phyloP scores from a whole-genome alignment of 2,329 filamentous ascomycete species.

The Magnaporthiopsis incrustans region DNA sequence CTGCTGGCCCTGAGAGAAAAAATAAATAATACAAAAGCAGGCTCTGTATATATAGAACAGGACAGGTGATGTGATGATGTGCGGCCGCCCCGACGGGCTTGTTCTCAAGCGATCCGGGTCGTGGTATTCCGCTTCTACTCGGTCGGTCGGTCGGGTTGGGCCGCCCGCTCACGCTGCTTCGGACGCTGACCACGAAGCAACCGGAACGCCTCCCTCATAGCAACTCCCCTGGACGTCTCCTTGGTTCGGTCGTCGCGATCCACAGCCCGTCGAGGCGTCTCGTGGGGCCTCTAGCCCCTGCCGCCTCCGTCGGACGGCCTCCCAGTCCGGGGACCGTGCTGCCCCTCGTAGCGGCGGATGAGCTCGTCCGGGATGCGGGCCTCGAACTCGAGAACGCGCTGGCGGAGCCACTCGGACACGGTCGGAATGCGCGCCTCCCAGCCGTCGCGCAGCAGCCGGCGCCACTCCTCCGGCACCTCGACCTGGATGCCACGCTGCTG shows the following conservation, averaged over 20 bases:
- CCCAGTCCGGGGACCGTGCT: constrained; percentile 1
- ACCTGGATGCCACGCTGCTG: constrained; percentile 8
- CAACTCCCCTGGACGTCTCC: no score
- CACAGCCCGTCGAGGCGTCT: no score
- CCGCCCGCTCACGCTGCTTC: neutral
- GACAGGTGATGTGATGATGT: no score
- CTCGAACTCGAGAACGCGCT: constrained; percentile 6
- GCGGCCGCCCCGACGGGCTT: no score
- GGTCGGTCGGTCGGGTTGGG: neutral
- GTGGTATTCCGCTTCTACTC: neutral
- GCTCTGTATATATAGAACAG: no score
- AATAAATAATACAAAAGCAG: no score
- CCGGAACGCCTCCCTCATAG: no score
- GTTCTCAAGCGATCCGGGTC: no score
- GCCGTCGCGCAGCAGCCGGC: constrained; percentile 6
- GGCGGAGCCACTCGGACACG: constrained; percentile 6
- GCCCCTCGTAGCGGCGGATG: neutral
- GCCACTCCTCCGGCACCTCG: constrained; percentile 6
- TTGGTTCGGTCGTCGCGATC: no score
- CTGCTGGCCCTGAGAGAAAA: no score
- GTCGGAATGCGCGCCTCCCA: constrained; percentile 7
- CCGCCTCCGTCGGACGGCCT: neutral
- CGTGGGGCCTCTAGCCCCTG: neutral
- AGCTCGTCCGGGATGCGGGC: constrained; percentile 3
- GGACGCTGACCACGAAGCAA: neutral